Evolutionary conservation across 352 stramenopile genomes (phyloP).

Genomic region (Globisporangium splendens): DNA sequence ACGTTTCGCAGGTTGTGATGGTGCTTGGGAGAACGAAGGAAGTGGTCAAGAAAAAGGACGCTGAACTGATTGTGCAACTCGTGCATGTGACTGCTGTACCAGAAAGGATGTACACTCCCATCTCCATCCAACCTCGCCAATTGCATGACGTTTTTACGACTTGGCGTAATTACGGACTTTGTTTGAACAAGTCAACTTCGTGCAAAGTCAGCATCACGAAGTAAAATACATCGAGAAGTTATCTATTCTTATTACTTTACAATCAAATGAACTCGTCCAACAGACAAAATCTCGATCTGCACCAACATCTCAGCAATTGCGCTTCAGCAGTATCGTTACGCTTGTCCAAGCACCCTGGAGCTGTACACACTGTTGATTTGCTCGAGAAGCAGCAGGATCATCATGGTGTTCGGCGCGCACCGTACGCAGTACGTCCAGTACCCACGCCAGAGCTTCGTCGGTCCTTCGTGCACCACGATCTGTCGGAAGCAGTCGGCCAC

Average conservation of each 20-base stretch:
- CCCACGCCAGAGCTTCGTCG: conserved; percentile 94
- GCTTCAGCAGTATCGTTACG: neutral
- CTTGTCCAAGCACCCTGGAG: neutral
- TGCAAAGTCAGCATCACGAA: no score
- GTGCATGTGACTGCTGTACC: neutral
- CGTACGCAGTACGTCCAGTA: conserved; percentile 98
- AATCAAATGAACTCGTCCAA: no score
- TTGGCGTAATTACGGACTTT: neutral
- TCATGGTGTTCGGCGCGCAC: conserved; percentile 98
- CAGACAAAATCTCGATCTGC: neutral
- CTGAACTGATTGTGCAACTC: neutral
- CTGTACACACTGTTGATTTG: conserved; percentile 89
- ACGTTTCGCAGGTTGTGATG: neutral
- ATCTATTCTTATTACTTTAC: no score
- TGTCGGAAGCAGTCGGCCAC: conserved; percentile 93
- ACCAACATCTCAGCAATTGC: neutral
- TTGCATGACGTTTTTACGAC: neutral
- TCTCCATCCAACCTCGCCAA: neutral
- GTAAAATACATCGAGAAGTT: no score
- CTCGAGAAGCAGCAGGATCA: conserved; percentile 97
- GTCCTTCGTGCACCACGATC: conserved; percentile 94
- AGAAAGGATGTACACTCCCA: neutral
- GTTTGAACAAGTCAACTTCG: no score
- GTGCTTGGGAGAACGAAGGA: neutral
- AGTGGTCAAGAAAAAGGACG: neutral